Evolutionary conservation across 495 filamentous ascomycete genomes (phyloP), one percentile per base, ranked within the genome.

Genomic region (Lichina pygmaea): DNA sequence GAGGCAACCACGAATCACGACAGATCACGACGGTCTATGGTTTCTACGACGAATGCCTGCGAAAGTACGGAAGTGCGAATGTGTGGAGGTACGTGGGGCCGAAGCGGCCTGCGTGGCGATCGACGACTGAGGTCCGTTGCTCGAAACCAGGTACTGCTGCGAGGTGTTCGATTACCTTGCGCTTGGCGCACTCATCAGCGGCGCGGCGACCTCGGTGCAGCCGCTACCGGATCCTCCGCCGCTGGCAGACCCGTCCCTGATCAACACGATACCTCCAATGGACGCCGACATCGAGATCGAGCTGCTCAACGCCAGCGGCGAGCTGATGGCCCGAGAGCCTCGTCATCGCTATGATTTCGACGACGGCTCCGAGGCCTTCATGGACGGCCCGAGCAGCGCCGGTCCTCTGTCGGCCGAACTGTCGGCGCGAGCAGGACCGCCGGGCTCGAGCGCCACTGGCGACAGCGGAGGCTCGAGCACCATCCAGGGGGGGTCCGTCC

Each of bases 21-120:
- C 89, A 97, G 56, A 97, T 97, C 56, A 97, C 89, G 16, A 91
- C 81, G 6, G 89, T 97, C 32, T 97, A 97, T 58, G 89, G 89
- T 42, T 97, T 97, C 66, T 97, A 97, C 64, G 89, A 97, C 54
- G 89, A 97, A 57, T 97, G 89, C 54, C 66, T 94, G 44, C 77
- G 91, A 38, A 97, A 97, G 62, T 97, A 97, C 56, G 89, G 89
- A 44, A 89, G 71, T 58, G 89, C 89, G 13, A 97, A 94, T 51
- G 89, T 97, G 0, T 97, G 89, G 89, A 71, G 86, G 43, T 93
- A 49, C 5, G 42, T 37, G 11, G 36, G 10, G 1, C 13, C 1
- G 36, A 39, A 39, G 13, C 13, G 11, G 11, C 17, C 6, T 10
- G 34, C 24, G 46, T 12, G 9, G 31, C 34, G 10, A 13, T 31